Evolutionary conservation across 768 basidiomycete genomes (phyloP).

Genomic region (Naganishia onofrii): DNA sequence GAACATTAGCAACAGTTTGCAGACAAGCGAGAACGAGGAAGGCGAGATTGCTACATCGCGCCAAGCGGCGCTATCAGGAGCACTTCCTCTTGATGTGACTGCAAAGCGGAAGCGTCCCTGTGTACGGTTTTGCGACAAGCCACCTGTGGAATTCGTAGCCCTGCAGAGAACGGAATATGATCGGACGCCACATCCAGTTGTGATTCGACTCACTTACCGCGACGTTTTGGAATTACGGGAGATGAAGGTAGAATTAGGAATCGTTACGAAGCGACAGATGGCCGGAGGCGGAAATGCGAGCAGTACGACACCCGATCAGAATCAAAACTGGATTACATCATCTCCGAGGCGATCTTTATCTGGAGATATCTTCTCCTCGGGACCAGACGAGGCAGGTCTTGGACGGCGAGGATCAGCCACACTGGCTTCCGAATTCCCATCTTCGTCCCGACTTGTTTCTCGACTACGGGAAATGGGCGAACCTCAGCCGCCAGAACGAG

Average conservation of each 20-base stretch:
- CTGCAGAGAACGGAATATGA: conserved; percentile 30
- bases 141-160: conserved; percentile 2
- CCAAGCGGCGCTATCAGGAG: neutral
- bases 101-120: neutral
- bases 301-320: neutral
- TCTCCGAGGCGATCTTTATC: conserved; percentile 2
- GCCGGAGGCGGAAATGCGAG: neutral
- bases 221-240: conserved; percentile 35
- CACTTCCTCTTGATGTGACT: neutral
- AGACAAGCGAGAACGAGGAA: conserved; percentile 15
- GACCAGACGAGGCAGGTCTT: neutral
- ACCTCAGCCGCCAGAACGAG: conserved; percentile 27
- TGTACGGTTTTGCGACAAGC: conserved; percentile 1
- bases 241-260: conserved; percentile 35
- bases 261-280: conserved; percentile 29
- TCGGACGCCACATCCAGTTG: conserved; percentile 34
- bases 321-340: neutral
- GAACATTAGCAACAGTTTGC: conserved; percentile 18
- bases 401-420: neutral
- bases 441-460: conserved; percentile 27
- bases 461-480: conserved; percentile 31
- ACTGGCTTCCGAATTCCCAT: conserved; percentile 25
- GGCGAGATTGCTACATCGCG: neutral
- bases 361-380: neutral
- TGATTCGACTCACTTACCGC: conserved; percentile 31